These are phyloP conservation scores for Suhomyces ambrosiae DNA, from an alignment of 1,139 yeast species.

Conservation along the genomic window DNA sequence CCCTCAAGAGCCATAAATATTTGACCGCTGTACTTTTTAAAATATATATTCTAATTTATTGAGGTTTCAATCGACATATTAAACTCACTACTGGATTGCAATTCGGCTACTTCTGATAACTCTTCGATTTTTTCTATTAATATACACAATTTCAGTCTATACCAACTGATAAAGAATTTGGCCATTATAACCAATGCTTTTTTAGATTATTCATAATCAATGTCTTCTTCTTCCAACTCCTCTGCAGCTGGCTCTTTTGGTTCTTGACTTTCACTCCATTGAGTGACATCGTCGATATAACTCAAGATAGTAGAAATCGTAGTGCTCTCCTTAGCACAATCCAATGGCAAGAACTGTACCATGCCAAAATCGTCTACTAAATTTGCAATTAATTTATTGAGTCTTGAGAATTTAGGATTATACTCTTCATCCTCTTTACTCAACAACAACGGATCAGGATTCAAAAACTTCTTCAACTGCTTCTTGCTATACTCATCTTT, in stretches of 20 bases:
- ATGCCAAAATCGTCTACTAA: constrained; percentile 96
- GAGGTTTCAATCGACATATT: no score
- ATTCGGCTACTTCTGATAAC: no score
- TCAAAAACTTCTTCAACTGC: constrained; percentile 78
- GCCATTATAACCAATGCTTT: no score
- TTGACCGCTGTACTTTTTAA: no score
- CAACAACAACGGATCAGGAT: constrained; percentile 86
- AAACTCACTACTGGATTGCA: no score
- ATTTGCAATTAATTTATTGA: constrained; percentile 82
- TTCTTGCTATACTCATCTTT: constrained; percentile 73
- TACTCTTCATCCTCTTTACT: constrained; percentile 37
- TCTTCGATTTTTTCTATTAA: no score
- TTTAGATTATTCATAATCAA: constrained; percentile 9
- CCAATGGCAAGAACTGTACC: constrained; percentile 94
- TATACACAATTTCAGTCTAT: no score
- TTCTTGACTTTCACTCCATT: constrained; percentile 96
- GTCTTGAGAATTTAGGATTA: constrained; percentile 74
- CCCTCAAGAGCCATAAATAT: no score
- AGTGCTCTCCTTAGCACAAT: constrained; percentile 74
- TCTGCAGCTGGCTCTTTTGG: constrained; percentile 94
- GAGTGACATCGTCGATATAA: constrained; percentile 94
- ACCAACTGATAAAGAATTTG: neutral
- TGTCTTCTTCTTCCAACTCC: constrained; percentile 49
- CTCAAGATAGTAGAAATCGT: constrained; percentile 82
- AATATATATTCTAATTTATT: no score